Conservation (phyloP, 129 eudicot genomes). For the Artemisia annua region DNA sequence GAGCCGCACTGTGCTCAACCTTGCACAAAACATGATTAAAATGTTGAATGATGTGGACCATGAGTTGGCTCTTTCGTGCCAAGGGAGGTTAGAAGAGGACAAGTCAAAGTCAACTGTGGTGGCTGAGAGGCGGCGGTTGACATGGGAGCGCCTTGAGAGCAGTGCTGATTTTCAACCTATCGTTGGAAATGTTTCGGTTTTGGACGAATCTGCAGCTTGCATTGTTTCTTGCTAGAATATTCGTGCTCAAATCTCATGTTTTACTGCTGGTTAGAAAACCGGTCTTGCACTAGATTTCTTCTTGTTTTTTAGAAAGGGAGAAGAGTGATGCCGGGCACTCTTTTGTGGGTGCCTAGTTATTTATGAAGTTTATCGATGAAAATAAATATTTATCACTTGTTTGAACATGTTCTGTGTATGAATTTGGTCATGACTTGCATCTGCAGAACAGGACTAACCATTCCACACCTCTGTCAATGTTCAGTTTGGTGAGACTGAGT, state of each 20-base stretch:
- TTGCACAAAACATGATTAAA: conserved; percentile 56
- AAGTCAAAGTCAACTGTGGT: conserved; percentile 35
- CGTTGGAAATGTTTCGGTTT: conserved; percentile 20
- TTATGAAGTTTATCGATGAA: conserved; percentile 23
- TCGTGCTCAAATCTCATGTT: neutral
- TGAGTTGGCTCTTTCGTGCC: conserved; percentile 54
- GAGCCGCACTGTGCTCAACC: conserved; percentile 63
- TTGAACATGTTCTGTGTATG: conserved; percentile 18
- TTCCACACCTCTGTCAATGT: neutral
- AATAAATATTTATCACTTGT: neutral
- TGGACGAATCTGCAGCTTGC: conserved; percentile 33
- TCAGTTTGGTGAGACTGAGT: neutral
- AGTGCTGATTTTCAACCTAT: conserved; percentile 37
- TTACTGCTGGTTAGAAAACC: conserved; percentile 5
- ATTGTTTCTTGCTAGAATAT: conserved; percentile 41
- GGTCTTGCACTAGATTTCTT: conserved; percentile 25
- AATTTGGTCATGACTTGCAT: conserved; percentile 20
- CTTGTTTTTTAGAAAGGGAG: conserved; percentile 23
- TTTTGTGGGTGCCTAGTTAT: conserved; percentile 19
- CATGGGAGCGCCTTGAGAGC: conserved; percentile 61
- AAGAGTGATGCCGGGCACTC: conserved; percentile 29
- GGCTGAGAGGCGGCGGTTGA: conserved; percentile 51
- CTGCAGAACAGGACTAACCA: too few relatives aligned
- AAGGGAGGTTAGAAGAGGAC: conserved; percentile 46
- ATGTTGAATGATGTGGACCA: conserved; percentile 59